These are phyloP conservation scores for Phytophthora hibernalis DNA, from an alignment of 352 stramenopile species.

Conservation along the genomic window DNA sequence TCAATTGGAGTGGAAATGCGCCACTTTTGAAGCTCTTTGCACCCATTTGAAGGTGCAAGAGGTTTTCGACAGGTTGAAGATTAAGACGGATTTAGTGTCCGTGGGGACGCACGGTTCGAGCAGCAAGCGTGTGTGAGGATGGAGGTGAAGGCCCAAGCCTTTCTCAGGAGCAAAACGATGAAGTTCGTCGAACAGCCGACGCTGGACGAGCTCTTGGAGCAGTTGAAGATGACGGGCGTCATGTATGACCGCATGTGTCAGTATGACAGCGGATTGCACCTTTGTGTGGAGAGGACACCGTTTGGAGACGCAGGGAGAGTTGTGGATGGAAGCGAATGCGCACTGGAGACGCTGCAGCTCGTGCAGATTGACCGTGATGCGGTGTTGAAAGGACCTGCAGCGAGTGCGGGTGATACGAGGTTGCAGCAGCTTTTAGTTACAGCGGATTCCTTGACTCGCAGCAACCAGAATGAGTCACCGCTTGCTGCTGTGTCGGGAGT, in stretches of 20 bases:
- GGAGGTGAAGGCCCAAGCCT: constrained; percentile 37
- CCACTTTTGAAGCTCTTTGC: constrained; percentile 60
- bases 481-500: constrained; percentile 20
- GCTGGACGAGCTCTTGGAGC: constrained; percentile 52
- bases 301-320: constrained; percentile 8
- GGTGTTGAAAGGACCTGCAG: constrained; percentile 2
- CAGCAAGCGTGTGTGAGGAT: constrained; percentile 60
- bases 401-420: constrained; percentile 4
- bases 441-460: constrained; percentile 15
- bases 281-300: constrained; percentile 42
- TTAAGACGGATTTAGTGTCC: constrained; percentile 56
- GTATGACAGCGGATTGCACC: constrained; percentile 49
- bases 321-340: constrained; percentile 9
- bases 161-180: constrained; percentile 61
- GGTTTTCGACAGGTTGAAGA: constrained; percentile 33
- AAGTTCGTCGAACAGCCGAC: constrained; percentile 58
- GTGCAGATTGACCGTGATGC: constrained; percentile 37
- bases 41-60: constrained; percentile 55
- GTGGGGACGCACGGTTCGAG: constrained; percentile 61
- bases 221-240: constrained; percentile 46
- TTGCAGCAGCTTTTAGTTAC: constrained; percentile 24
- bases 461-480: constrained; percentile 14
- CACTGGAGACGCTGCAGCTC: constrained; percentile 39
- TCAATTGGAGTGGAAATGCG: constrained; percentile 59
- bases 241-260: constrained; percentile 54